Evolutionary conservation across 2,329 filamentous ascomycete species (phyloP).

Genomic region (Zopfia rhizophila): DNA sequence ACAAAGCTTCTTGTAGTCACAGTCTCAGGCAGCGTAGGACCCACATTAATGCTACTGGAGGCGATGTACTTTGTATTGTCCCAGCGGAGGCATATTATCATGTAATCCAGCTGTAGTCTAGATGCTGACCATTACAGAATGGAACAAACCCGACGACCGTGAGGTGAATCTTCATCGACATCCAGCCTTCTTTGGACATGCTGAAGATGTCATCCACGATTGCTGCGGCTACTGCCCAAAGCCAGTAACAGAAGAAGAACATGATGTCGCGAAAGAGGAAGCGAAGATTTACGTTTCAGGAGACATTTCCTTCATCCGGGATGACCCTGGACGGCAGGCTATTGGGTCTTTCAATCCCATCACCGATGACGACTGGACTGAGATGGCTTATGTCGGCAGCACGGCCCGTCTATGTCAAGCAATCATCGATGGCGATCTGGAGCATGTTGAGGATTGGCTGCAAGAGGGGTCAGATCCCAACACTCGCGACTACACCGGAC

Average conservation of each 20-base stretch:
- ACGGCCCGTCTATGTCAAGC: constrained; percentile 81
- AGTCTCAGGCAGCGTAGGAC: no score
- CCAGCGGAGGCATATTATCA: neutral
- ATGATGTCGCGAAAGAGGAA: constrained; percentile 76
- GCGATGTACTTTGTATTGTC: neutral
- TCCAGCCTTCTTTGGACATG: constrained; percentile 83
- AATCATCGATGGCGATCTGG: constrained; percentile 78
- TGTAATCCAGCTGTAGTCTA: no score
- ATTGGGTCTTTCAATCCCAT: constrained; percentile 82
- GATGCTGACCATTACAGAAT: no score
- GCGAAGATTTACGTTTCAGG: constrained; percentile 80
- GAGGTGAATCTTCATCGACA: constrained; percentile 83
- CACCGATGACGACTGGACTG: constrained; percentile 85
- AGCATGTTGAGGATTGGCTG: constrained; percentile 76
- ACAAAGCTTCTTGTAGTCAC: no score
- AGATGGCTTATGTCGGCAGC: constrained; percentile 89
- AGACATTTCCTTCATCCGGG: constrained; percentile 76
- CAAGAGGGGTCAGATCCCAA: constrained; percentile 77
- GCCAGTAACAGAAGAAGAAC: constrained; percentile 75
- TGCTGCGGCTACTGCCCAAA: constrained; percentile 84
- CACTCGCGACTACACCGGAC: constrained; percentile 78
- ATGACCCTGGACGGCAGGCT: constrained; percentile 81
- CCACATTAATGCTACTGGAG: no score
- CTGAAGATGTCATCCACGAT: constrained; percentile 78
- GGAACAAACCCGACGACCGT: constrained; percentile 82